phyloP scores from a whole-genome alignment of 176 grass and related monocot genomes.

The Carex kokanica region DNA sequence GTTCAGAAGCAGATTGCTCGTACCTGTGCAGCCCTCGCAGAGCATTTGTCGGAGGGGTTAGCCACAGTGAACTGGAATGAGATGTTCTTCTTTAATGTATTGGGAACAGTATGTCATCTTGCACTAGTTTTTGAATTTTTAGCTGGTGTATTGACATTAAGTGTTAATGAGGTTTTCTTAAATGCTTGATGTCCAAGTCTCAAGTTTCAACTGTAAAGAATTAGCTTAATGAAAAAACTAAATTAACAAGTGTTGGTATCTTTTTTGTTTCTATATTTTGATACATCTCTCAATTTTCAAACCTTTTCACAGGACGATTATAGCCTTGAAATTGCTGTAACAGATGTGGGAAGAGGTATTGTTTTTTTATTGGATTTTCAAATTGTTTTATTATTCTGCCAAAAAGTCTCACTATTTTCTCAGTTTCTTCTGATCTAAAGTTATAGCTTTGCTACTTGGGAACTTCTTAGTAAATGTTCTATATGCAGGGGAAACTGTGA shows the following conservation, averaged over 20 bases:
- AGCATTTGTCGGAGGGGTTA: slow-evolving; percentile 40
- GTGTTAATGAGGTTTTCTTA: neutral
- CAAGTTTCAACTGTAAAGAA: neutral
- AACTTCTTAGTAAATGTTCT: slow-evolving; percentile 42
- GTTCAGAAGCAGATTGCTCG: slow-evolving; percentile 80
- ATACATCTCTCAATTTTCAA: slow-evolving; percentile 19
- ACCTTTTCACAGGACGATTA: slow-evolving; percentile 58
- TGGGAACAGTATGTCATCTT: slow-evolving; percentile 52
- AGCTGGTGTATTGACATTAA: neutral
- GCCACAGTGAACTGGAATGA: slow-evolving; percentile 70
- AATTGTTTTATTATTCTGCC: neutral
- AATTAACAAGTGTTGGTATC: neutral
- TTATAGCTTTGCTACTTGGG: slow-evolving; percentile 24
- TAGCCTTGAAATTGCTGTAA: slow-evolving; percentile 67
- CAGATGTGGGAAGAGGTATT: slow-evolving; percentile 84
- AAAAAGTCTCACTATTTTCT: slow-evolving; percentile 24
- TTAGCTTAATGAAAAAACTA: neutral
- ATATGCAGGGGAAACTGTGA: slow-evolving; percentile 35
- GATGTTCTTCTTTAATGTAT: slow-evolving; percentile 96
- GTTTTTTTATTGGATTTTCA: slow-evolving; percentile 13
- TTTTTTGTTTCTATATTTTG: slow-evolving; percentile 27
- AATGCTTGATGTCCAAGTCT: neutral
- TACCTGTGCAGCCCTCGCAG: slow-evolving; percentile 54
- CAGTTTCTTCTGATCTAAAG: slow-evolving; percentile 35
- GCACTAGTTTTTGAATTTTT: slow-evolving; percentile 25